Base-by-base conservation (phyloP, 345 rosid species). In the Boechera divaricarpa region DNA sequence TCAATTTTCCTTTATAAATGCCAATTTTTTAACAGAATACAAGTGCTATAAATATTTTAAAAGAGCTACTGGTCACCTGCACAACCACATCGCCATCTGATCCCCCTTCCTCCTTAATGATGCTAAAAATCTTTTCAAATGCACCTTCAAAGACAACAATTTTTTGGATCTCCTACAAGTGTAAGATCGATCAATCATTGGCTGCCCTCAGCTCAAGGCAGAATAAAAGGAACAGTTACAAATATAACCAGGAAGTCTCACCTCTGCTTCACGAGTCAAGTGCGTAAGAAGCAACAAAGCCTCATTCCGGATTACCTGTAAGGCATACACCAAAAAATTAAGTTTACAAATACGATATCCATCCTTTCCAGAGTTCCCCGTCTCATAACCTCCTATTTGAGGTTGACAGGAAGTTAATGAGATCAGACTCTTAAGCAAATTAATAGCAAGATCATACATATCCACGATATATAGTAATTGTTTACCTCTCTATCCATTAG, bases 71-170 rank as follows among this genome's bases (percentile, higher is more conserved):
- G 38, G 47, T 83, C 74, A 95, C 99, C 98, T 95, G 99, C 80
- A 95, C 99, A 70, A 95, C 98, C 55, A 95, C 96, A 79, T 96
- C 99, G 42, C 99, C 99, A 59, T 95, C 99, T 49, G 99, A 87
- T 18, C 91, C 98, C 26, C 99, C 99, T 85, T 95, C 99, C 81
- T 95, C 98, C 77, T 81, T 91, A 29, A 95, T 86, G 69, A 95
- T 95, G 79, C 98, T 87, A 82, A 95, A 95, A 7, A 88, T 87
- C 71, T 95, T 95, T 84, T 95, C 99, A 77, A 91, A 92, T 62
- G 96, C 98, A 74, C 98, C 98, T 90, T 95, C 98, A 61, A 95
- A 95, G 79, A 95, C 99, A 31, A 95, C 85, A 70, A 95, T 95
- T 89, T 95, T 95, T 90, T 95, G 98, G 79, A 95, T 95, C 81